Evolutionary conservation across 2,329 filamentous ascomycete species (phyloP).

Genomic region (Orbilia ellipsospora): DNA sequence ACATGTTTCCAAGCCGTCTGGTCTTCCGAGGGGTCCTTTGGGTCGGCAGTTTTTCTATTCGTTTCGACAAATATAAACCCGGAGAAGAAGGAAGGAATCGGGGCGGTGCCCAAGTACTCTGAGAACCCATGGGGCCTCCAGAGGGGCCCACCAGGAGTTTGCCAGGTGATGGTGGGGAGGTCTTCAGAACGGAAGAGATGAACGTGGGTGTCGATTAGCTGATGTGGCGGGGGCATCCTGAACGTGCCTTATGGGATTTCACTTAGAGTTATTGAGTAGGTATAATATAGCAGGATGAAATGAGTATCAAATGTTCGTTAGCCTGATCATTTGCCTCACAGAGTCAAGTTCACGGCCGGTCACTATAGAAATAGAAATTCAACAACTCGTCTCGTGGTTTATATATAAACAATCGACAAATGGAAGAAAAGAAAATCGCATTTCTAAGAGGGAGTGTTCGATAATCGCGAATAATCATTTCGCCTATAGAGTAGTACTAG

Average conservation of each 20-base stretch:
- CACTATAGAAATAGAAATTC: too few species aligned
- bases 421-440: too few species aligned
- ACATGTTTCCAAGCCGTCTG: constrained; percentile 57
- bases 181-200: constrained; percentile 83
- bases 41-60: constrained; percentile 73
- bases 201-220: constrained; percentile 89
- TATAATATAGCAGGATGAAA: neutral
- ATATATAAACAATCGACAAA: too few species aligned
- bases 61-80: constrained; percentile 87
- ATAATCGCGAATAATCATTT: too few species aligned
- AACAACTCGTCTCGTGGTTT: too few species aligned
- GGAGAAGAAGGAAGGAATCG: constrained; percentile 65
- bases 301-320: too few species aligned
- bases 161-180: constrained; percentile 76
- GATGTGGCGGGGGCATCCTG: constrained; percentile 58
- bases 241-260: neutral
- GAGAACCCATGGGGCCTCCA: constrained; percentile 72
- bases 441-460: too few species aligned
- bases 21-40: constrained; percentile 62
- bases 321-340: too few species aligned
- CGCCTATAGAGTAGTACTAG: too few species aligned
- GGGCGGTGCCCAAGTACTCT: constrained; percentile 70
- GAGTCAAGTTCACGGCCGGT: too few species aligned
- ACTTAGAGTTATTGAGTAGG: neutral
- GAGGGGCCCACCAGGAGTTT: constrained; percentile 70